Evolutionary conservation across 495 filamentous ascomycete genomes (phyloP).

Genomic region (Neurospora sublineolata): DNA sequence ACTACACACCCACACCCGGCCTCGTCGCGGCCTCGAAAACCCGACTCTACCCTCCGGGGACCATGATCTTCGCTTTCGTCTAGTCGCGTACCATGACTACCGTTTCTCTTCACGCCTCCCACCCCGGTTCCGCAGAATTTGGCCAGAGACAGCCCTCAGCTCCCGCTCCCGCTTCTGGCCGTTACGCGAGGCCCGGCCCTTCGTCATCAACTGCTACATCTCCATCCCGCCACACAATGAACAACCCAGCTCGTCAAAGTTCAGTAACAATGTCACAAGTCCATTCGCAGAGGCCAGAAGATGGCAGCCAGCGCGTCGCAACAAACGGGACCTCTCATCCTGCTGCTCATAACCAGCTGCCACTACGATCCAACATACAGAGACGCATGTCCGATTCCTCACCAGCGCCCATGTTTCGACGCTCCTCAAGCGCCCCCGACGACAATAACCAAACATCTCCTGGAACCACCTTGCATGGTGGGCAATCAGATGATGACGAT

Average conservation of each 20-base stretch:
- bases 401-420: slow-evolving; percentile 7
- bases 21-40: neutral
- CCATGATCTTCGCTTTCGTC: slow-evolving; percentile 7
- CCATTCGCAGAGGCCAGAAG: slow-evolving; percentile 14
- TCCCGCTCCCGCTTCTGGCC: neutral
- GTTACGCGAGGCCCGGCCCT: slow-evolving; percentile 4
- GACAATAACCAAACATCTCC: slow-evolving; percentile 10
- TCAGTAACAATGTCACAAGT: slow-evolving; percentile 14
- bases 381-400: slow-evolving; percentile 5
- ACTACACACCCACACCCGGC: neutral
- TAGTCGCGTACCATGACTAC: slow-evolving; percentile 21
- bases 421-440: slow-evolving; percentile 23
- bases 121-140: slow-evolving; percentile 7
- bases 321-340: neutral
- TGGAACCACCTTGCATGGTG: neutral
- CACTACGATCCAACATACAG: neutral
- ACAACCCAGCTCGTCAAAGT: slow-evolving; percentile 7
- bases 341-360: neutral
- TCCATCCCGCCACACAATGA: slow-evolving; percentile 4
- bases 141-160: slow-evolving; percentile 10
- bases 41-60: neutral
- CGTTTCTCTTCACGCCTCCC: slow-evolving; percentile 11
- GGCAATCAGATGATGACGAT: slow-evolving; percentile 11
- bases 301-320: slow-evolving; percentile 1
- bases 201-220: slow-evolving; percentile 9